A percentile compares a stretch with the other conserved stretches of the same genome.
Evolutionary conservation across 495 filamentous ascomycete genomes (phyloP).

Genomic region (Hypoxylon lienhwacheense): DNA sequence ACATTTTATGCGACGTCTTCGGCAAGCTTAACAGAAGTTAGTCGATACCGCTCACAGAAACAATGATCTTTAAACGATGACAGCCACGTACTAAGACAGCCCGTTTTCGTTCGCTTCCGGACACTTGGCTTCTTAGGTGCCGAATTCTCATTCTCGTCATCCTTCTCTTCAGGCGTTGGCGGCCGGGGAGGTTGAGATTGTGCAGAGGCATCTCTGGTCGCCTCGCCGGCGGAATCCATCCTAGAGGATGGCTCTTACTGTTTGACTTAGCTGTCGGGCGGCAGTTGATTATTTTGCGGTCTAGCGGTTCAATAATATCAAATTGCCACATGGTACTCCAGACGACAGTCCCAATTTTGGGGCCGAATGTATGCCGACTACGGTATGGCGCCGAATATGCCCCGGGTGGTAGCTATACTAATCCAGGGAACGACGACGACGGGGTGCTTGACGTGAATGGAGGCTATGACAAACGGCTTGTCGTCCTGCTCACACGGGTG

Average conservation of each 20-base stretch:
- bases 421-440: slow-evolving; percentile 3
- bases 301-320: slow-evolving; percentile 17
- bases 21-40: slow-evolving; percentile 66
- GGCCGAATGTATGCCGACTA: slow-evolving; percentile 17
- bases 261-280: slow-evolving; percentile 2
- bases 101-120: slow-evolving; percentile 93
- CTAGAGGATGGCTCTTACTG: slow-evolving; percentile 4
- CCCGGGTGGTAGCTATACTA: slow-evolving; percentile 5
- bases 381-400: slow-evolving; percentile 19
- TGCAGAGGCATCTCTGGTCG: slow-evolving; percentile 21
- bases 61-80: background rate
- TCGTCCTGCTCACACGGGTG: slow-evolving; percentile 11
- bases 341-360: slow-evolving; percentile 25
- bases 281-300: slow-evolving; percentile 12
- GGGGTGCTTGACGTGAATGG: slow-evolving; percentile 7
- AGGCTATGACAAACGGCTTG: slow-evolving; percentile 3
- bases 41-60: slow-evolving; percentile 10
- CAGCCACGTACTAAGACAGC: slow-evolving; percentile 79
- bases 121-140: slow-evolving; percentile 40
- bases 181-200: slow-evolving; percentile 27
- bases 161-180: slow-evolving; percentile 30
- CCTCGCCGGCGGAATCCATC: slow-evolving; percentile 33
- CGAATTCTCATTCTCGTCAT: slow-evolving; percentile 41
- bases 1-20: slow-evolving; percentile 94
- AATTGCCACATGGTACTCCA: slow-evolving; percentile 25